Evolutionary conservation across 371 early-diverging fungal species (phyloP).

Genomic region (Mortierella sp.): DNA sequence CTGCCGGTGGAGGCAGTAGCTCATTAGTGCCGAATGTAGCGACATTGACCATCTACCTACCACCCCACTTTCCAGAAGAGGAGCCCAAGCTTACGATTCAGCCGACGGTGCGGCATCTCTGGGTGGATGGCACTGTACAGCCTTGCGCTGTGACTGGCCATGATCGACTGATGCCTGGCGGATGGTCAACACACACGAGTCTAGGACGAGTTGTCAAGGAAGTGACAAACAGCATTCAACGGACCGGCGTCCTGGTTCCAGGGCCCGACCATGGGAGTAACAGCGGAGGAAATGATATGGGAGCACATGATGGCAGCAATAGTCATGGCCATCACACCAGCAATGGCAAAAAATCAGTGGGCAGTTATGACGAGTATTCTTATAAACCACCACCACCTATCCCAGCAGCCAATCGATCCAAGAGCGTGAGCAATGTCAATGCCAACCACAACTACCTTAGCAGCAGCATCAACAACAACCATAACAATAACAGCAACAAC

Average conservation of each 20-base stretch:
- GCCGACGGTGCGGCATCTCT: slow-evolving; percentile 66
- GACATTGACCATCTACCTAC: slow-evolving; percentile 48
- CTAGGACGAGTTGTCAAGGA: slow-evolving; percentile 64
- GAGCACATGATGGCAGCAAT: neutral
- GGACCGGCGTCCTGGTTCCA: slow-evolving; percentile 53
- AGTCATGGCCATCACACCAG: neutral
- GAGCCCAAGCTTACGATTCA: slow-evolving; percentile 68
- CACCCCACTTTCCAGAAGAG: slow-evolving; percentile 63
- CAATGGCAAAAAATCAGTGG: neutral
- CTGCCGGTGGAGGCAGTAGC: neutral
- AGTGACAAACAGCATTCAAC: slow-evolving; percentile 60
- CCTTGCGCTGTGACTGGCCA: slow-evolving; percentile 58
- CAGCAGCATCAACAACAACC: neutral
- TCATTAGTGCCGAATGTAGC: slow-evolving; percentile 7
- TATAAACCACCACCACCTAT: slow-evolving; percentile 52
- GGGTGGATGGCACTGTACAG: slow-evolving; percentile 57
- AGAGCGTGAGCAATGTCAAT: slow-evolving; percentile 19
- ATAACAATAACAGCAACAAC: slow-evolving; percentile 8
- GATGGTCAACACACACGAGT: slow-evolving; percentile 53
- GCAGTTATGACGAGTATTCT: slow-evolving; percentile 37
- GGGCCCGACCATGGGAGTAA: neutral
- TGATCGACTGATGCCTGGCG: slow-evolving; percentile 52
- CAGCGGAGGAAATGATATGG: neutral
- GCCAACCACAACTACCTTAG: slow-evolving; percentile 14
- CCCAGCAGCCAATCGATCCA: slow-evolving; percentile 32